Base-by-base conservation (phyloP, 225 moss, liverwort and hornwort genomes). In the Rhytidiadelphus loreus region DNA sequence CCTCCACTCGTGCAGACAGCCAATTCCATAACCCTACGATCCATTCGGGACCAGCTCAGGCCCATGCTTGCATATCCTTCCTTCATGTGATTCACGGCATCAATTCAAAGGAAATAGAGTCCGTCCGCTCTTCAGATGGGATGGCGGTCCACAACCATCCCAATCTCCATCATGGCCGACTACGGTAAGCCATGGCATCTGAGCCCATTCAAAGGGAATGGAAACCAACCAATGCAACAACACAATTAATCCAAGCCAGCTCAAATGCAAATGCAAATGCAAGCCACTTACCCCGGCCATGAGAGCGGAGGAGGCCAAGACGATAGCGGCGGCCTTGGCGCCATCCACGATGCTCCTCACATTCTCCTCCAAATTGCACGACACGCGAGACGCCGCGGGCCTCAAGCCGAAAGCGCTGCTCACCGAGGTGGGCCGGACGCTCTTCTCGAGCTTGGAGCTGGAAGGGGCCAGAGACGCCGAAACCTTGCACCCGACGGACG, bases 291-390 rank as follows among this genome's bases (percentile, higher is more conserved):
- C 97, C 66, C 93, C 90, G 59, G 93, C 97, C 35, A 95, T 89
- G 59, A 97, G 90, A 32, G 97, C 96, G 29, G 97, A 94, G 24
- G 95, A 93, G 12, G 97, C 97, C 65, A 97, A 89, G 8, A 95
- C 95, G 48, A 97, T 85, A 19, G 97, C 94, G 76, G 96, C 97
- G 73, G 96, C 89, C 91, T 97, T 97, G 14, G 96, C 95, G 30
- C 93, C 96, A 85, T 96, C 94, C 78, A 96, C 94, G 87, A 96
- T 89, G 81, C 86, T 84, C 90, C 91, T 90, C 28, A 96, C 93
- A 91, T 95, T 95, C 85, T 97, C 96, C 69, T 95, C 94, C 46
- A 94, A 64, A 55, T 92, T 92, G 92, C 96, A 96, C 55, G 94
- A 93, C 52, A 97, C 91, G 84, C 95, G 93, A 21, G 93, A 90